phyloP scores from a whole-genome alignment of 345 rosid genomes.

The Salix dunnii region DNA sequence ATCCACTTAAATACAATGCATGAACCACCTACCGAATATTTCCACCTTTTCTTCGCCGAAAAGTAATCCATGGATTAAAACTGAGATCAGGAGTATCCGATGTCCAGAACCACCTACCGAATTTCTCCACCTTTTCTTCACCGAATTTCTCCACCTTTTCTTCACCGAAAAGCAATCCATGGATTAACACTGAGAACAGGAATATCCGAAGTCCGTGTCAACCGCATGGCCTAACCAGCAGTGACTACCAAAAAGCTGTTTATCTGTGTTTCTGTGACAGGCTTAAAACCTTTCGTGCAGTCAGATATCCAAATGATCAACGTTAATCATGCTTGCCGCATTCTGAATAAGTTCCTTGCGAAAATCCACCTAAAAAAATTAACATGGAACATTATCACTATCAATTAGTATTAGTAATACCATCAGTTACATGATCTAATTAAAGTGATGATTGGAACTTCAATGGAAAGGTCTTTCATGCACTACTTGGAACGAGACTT shows the following conservation, averaged over 20 bases:
- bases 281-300: background rate
- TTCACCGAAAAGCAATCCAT: background rate
- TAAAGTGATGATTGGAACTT: background rate
- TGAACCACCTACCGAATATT: background rate
- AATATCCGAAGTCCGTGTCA: background rate
- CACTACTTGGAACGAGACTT: background rate
- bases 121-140: too few relatives aligned
- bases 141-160: background rate
- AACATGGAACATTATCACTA: background rate
- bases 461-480: background rate
- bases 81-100: background rate
- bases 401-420: background rate
- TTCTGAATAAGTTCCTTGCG: conserved; percentile 78
- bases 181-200: background rate
- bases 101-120: too few relatives aligned
- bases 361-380: conserved; percentile 53
- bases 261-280: background rate
- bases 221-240: background rate
- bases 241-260: background rate
- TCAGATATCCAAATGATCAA: conserved; percentile 74
- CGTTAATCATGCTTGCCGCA: conserved; percentile 50
- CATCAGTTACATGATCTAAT: background rate
- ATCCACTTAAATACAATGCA: background rate
- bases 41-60: background rate
- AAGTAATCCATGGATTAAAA: background rate